Conservation (phyloP, 768 basidiomycete genomes). For the Suillus luteus region DNA sequence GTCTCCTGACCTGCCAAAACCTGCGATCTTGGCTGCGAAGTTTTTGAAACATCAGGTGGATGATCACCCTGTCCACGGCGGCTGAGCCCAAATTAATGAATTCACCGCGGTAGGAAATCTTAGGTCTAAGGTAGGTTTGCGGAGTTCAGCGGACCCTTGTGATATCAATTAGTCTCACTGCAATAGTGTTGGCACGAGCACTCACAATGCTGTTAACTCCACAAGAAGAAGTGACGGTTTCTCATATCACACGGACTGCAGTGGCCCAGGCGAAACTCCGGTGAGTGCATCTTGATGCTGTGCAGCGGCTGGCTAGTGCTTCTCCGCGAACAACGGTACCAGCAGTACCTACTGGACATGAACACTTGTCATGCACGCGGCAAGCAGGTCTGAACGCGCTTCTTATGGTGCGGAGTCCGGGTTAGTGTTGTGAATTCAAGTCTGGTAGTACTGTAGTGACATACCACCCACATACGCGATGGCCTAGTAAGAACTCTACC, state of each 20-base stretch:
- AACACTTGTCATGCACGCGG: neutral
- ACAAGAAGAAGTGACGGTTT: neutral
- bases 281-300: neutral
- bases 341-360: neutral
- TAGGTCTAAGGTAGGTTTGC: neutral
- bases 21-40: neutral
- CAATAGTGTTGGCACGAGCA: neutral
- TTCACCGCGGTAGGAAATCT: neutral
- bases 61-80: neutral
- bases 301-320: neutral
- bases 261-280: neutral
- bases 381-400: neutral
- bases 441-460: too few relatives aligned
- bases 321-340: neutral
- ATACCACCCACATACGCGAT: too few relatives aligned
- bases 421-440: neutral
- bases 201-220: neutral
- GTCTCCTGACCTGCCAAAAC: neutral
- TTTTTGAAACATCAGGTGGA: neutral
- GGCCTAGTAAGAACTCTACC: too few relatives aligned
- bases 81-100: neutral
- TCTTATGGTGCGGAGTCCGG: neutral
- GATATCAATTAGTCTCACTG: neutral
- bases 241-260: neutral
- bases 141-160: slow-evolving; percentile 1